Evolutionary conservation across 371 early-diverging fungal genomes (phyloP), one percentile per base, ranked within the genome.

Genomic region (Mortierella sp.): DNA sequence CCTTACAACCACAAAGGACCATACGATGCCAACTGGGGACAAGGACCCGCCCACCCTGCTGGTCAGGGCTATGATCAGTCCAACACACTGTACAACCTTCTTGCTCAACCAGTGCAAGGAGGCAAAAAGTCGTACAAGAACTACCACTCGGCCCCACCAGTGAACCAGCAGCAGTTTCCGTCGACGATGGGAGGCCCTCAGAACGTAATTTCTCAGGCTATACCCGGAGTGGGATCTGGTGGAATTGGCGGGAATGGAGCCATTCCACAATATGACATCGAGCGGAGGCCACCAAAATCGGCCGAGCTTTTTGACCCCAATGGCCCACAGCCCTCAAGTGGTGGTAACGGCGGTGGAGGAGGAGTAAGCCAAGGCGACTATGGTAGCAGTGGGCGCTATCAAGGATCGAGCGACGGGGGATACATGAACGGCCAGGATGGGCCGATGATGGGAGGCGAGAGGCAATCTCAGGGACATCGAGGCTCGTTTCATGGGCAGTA

Each of bases 301-400:
- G 72, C 82, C 0, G 86, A 85, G 71, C 79, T 85, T 0, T 85
- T 85, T 75, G 82, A 85, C 63, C 86, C 86, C 9, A 81, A 81
- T 72, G 78, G 84, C 24, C 80, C 80, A 50, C 80, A 80, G 45
- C 38, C 76, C 16, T 70, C 68, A 13, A 68, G 54, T 65, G 68
- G 50, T 58, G 70, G 71, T 68, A 47, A 58, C 77, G n/a, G 50
- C 50, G 60, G 73, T 31, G 60, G 60, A 3, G 60, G 75, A 44
- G 52, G 42, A 10, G 38, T 24, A 50, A 31, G 42, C 31, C 75
- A 44, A 48, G 34, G 71, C 47, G 75, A 76, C 5, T 65, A 68
- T 38, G 45, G 68, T 6, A 71, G 70, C 26, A 38, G 45, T 19
- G 38, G 58, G 9, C 74, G 77, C 31, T 73, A 76, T 47, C 80